Evolutionary conservation across 2,329 filamentous ascomycete species (phyloP), one percentile per base, ranked within the genome.

Genomic region (Triangularia verruculosa): DNA sequence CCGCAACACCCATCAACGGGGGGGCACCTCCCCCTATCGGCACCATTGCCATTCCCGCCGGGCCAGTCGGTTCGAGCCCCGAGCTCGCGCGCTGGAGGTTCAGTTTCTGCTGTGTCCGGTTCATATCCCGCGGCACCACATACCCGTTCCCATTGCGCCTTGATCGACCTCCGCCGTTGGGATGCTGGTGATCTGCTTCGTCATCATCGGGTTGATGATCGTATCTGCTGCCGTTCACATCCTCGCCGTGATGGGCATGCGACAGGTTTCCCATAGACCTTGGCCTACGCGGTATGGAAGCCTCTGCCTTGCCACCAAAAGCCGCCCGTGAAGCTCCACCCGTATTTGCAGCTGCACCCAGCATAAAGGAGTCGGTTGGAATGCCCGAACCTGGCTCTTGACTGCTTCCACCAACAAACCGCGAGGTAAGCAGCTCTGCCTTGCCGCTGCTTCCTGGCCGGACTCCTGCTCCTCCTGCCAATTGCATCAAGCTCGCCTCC

Each of bases 11-110:
- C 39, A 47, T 47, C 17, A 47, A 86, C 22, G 13, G 39, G 1
- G 77, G 80, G 4, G 77, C 75, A 12, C 78, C 79, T 7, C 77
- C 75, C 1, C 77, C 76, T 4, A 80, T n/a, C 78, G 22, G 72
- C 74, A 1, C 73, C 71, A 6, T 52, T 70, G 55, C 60, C 69
- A 65, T 66, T 72, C 51, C 63, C 71, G 62, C 68, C 72, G 20
- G 70, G 70, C 65, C 66, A 73, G 67, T 72, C 72, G 86, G 86
- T 69, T 92, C 89, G 56, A 92, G 88, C 67, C 84, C 86, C 3
- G 89, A 91, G 72, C 88, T 90, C 28, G 88, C 89, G 39, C 89
- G 84, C 72, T 92, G 89, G 1, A 92, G 81, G 76, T 91, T 89
- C 13, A 92, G 79, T 71, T 92, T 92, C 73, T 92, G 89, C 75